A percentile compares a stretch with the other conserved stretches of the same genome.
These are phyloP conservation scores for Apiospora sp. DNA, from an alignment of 2,329 filamentous ascomycete genomes.

Conservation along the genomic window DNA sequence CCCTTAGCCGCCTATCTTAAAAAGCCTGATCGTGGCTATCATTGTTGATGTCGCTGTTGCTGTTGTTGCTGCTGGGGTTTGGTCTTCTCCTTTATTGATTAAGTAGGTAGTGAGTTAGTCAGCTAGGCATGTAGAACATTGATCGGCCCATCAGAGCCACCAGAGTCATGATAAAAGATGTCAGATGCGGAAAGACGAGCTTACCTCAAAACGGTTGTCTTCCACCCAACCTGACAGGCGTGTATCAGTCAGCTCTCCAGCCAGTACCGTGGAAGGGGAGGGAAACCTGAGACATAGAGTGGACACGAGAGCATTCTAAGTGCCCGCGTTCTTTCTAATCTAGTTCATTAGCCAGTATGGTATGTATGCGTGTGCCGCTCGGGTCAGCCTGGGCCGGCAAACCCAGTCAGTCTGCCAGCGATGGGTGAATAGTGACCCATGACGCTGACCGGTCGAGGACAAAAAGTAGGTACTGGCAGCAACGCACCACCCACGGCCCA, in stretches of 20 bases:
- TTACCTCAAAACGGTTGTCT: background rate
- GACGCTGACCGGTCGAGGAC: background rate
- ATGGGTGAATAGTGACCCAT: background rate
- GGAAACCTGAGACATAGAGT: constrained; percentile 14
- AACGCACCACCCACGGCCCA: background rate
- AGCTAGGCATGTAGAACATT: too few species aligned
- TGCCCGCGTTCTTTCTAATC: background rate
- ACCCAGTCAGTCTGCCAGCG: background rate
- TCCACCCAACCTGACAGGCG: constrained; percentile 3
- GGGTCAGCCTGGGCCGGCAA: constrained; percentile 5
- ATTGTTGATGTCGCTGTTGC: too few species aligned
- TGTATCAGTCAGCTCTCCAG: background rate
- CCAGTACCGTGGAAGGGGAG: background rate
- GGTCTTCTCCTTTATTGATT: background rate
- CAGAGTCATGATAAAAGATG: background rate
- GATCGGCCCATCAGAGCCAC: background rate
- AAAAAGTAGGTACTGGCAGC: background rate
- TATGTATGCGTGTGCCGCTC: constrained; percentile 12
- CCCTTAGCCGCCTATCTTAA: background rate
- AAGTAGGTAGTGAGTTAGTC: background rate
- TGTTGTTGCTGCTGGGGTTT: background rate
- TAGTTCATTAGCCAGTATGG: background rate
- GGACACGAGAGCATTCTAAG: constrained; percentile 8
- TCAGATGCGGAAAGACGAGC: background rate
- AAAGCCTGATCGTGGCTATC: background rate